These are phyloP conservation scores for Cornus controversa DNA, from an alignment of 148 eudicot genomes.

Conservation along the genomic window DNA sequence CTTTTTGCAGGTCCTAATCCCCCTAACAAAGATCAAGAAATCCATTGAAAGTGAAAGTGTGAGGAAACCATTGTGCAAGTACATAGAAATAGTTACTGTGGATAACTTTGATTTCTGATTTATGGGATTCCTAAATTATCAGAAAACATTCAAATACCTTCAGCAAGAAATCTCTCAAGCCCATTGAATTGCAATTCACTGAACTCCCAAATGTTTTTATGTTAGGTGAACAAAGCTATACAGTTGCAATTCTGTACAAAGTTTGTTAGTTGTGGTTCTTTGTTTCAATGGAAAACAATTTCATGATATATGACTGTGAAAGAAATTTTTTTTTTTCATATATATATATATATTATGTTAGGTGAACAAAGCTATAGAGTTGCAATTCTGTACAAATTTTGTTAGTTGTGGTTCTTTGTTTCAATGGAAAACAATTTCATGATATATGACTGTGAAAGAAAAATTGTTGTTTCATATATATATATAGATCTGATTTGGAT, in stretches of 20 bases:
- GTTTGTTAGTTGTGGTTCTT: too few relatives aligned
- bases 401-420: not conserved
- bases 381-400: not conserved
- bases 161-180: conserved; percentile 17
- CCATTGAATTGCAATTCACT: not conserved
- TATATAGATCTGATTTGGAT: too few relatives aligned
- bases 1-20: conserved; percentile 16
- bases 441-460: too few relatives aligned
- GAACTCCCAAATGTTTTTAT: not conserved
- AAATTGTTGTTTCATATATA: too few relatives aligned
- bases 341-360: too few relatives aligned
- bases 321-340: too few relatives aligned
- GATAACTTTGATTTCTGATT: conserved; percentile 46
- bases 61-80: conserved; percentile 24
- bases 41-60: conserved; percentile 21
- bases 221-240: too few relatives aligned
- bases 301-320: too few relatives aligned
- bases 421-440: not conserved
- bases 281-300: too few relatives aligned
- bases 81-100: conserved; percentile 29
- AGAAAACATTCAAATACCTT: too few relatives aligned
- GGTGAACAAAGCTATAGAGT: not conserved
- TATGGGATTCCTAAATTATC: too few relatives aligned
- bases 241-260: too few relatives aligned
- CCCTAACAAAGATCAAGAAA: conserved; percentile 22